phyloP scores from a whole-genome alignment of 805 yeast species.

The Myxozyma neotropica region DNA sequence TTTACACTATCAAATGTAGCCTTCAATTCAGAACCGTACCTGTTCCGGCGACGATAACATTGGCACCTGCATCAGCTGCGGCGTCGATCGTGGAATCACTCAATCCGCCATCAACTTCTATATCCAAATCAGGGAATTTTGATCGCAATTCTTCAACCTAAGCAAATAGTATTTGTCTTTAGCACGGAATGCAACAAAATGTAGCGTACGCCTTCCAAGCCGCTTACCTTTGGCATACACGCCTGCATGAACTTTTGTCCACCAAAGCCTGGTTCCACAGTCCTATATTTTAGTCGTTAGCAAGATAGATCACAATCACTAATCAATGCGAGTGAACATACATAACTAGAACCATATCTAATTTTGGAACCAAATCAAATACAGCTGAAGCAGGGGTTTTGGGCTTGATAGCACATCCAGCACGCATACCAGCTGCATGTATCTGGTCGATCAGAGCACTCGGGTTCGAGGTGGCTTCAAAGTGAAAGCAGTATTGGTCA shows the following conservation, averaged over 20 bases:
- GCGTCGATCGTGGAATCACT: slow-evolving; percentile 79
- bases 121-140: slow-evolving; percentile 75
- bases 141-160: slow-evolving; percentile 64
- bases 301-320: neutral
- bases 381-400: slow-evolving; percentile 85
- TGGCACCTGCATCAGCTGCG: slow-evolving; percentile 98
- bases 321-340: neutral
- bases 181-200: too few relatives aligned
- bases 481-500: slow-evolving; percentile 93
- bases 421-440: slow-evolving; percentile 80
- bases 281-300: slow-evolving; percentile 40
- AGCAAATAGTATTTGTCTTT: neutral
- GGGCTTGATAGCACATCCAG: slow-evolving; percentile 93
- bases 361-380: slow-evolving; percentile 67
- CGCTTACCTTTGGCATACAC: slow-evolving; percentile 88
- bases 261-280: slow-evolving; percentile 99
- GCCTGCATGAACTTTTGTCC: slow-evolving; percentile 94
- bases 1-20: too few relatives aligned
- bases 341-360: slow-evolving; percentile 97
- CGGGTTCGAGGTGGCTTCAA: slow-evolving; percentile 79
- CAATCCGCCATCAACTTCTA: slow-evolving; percentile 96
- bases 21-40: slow-evolving; percentile 5
- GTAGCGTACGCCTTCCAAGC: too few relatives aligned
- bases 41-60: slow-evolving; percentile 94
- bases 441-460: slow-evolving; percentile 71